These are phyloP conservation scores for Periconia sp. DNA, from an alignment of 2,329 filamentous ascomycete genomes.

Conservation along the genomic window DNA sequence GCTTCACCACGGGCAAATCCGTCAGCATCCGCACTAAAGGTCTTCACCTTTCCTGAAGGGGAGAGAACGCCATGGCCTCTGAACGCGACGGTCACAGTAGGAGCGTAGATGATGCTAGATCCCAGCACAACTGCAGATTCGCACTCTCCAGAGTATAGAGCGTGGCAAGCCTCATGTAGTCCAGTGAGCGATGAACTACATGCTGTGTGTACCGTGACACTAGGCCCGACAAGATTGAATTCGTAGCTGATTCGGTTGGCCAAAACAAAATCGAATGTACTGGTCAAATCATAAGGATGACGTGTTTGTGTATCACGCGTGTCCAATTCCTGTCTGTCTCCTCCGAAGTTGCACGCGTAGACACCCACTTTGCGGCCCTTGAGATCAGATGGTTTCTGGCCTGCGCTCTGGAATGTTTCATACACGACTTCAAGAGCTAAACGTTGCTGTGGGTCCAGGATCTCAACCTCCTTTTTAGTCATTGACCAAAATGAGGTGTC, in stretches of 20 bases:
- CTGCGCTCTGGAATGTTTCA: constrained; percentile 31
- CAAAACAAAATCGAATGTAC: constrained; percentile 15
- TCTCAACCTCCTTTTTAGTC: constrained; percentile 12
- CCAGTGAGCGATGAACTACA: constrained; percentile 23
- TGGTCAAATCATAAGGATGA: constrained; percentile 10
- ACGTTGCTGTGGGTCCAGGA: constrained; percentile 26
- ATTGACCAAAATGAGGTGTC: constrained; percentile 11
- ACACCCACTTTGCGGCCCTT: constrained; percentile 4
- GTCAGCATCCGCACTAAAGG: constrained; percentile 25
- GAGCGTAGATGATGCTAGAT: constrained; percentile 16
- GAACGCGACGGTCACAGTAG: constrained; percentile 6
- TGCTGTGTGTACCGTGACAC: constrained; percentile 21
- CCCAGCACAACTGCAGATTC: constrained; percentile 20
- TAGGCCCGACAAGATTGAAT: constrained; percentile 28
- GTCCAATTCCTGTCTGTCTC: neutral
- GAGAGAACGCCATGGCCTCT: constrained; percentile 21
- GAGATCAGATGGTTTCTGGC: constrained; percentile 16
- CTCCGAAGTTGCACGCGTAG: constrained; percentile 3
- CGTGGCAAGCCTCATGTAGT: constrained; percentile 18
- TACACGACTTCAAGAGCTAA: constrained; percentile 21
- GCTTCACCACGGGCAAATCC: constrained; percentile 32
- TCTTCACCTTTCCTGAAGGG: constrained; percentile 13
- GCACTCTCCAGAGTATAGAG: constrained; percentile 20
- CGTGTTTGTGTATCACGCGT: neutral
- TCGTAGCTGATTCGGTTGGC: constrained; percentile 27